These are phyloP conservation scores for Trichoderma sp. DNA, from an alignment of 2,329 filamentous ascomycete species.

Conservation along the genomic window DNA sequence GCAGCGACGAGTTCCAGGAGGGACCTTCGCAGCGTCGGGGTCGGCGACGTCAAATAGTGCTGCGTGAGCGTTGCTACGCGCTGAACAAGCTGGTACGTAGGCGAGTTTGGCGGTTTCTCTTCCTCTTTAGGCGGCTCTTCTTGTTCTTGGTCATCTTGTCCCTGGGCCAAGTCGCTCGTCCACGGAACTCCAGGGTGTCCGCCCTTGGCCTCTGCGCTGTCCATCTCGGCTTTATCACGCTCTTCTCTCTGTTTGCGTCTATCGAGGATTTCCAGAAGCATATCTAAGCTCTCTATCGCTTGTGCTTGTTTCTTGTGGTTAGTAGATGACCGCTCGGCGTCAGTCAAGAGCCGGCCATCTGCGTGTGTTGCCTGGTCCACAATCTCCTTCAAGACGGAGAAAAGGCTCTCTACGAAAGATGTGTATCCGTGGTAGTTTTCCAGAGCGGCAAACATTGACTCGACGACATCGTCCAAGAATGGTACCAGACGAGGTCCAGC, in stretches of 20 bases:
- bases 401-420: constrained; percentile 78
- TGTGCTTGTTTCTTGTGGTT: constrained; percentile 43
- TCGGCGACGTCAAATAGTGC: constrained; percentile 84
- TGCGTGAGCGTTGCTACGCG: constrained; percentile 82
- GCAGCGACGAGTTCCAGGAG: constrained; percentile 74
- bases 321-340: constrained; percentile 33
- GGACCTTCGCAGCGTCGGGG: constrained; percentile 72
- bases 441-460: constrained; percentile 87
- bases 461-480: constrained; percentile 87
- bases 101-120: constrained; percentile 65
- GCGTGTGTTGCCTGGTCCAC: constrained; percentile 75
- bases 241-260: constrained; percentile 45
- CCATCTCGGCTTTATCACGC: constrained; percentile 37
- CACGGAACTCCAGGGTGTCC: constrained; percentile 38
- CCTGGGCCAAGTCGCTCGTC: constrained; percentile 33
- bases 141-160: constrained; percentile 35
- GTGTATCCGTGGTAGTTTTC: constrained; percentile 95
- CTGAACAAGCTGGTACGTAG: constrained; percentile 76
- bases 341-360: constrained; percentile 46
- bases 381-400: constrained; percentile 76
- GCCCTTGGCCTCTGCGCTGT: constrained; percentile 29
- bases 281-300: constrained; percentile 38
- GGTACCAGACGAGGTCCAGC: constrained; percentile 79
- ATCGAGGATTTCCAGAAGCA: constrained; percentile 58
- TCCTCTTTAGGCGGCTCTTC: constrained; percentile 35